A percentile compares a stretch with the other conserved stretches of the same genome.
Conservation (phyloP, 176 grass and related monocot genomes). For the Puccinellia tenuiflora region DNA sequence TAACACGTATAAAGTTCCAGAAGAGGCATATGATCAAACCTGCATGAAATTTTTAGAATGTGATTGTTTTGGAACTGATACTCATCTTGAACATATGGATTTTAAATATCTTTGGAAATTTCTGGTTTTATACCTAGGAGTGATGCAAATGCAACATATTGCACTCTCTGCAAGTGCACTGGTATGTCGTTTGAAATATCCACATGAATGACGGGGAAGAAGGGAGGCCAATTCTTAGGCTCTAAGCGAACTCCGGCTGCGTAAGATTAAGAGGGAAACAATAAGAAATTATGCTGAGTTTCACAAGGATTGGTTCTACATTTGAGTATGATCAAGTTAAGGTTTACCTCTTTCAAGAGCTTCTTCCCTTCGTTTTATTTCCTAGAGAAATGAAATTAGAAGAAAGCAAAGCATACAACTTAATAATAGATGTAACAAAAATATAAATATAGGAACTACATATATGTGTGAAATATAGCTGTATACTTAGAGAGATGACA, state of each 20-base stretch:
- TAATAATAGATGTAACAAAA: neutral
- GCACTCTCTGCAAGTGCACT: conserved; percentile 53
- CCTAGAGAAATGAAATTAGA: conserved; percentile 24
- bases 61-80: neutral
- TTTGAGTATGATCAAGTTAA: neutral
- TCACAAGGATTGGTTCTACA: neutral
- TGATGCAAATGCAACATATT: conserved; percentile 67
- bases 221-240: conserved; percentile 60
- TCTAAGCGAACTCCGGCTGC: conserved; percentile 55
- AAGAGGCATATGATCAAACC: conserved; percentile 58
- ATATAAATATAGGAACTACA: neutral
- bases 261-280: neutral
- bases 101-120: neutral
- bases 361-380: conserved; percentile 56
- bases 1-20: conserved; percentile 64
- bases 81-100: neutral
- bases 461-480: neutral
- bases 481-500: neutral
- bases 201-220: conserved; percentile 71
- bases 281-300: neutral
- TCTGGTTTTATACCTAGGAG: conserved; percentile 45
- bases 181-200: conserved; percentile 72
- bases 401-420: neutral
- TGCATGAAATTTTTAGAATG: conserved; percentile 1
- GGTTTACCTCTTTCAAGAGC: conserved; percentile 39